Base-by-base conservation (phyloP, 257 asterid species). In the Solanum acaule region DNA sequence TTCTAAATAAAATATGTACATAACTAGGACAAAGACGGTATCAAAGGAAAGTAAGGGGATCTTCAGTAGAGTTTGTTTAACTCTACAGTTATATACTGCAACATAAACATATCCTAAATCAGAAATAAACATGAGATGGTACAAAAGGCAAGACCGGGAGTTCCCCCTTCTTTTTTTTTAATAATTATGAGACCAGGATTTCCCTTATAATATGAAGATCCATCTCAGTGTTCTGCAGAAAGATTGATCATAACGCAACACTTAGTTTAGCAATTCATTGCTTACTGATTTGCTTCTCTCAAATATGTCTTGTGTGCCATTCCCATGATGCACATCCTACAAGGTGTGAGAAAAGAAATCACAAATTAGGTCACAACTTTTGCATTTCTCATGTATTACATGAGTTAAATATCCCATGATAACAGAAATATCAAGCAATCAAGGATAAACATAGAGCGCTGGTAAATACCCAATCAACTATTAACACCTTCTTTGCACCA, bases 271-370 rank as follows among this genome's bases (percentile, higher is more conserved):
- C 49, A 27, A 42, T 49, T 44, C 65, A 84, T 33, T n/a, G 88
- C 99, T 87, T 84, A 97, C 99, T 91, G 98, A 96, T 92, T 94
- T 95, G 92, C 92, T 93, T 88, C 90, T 93, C 89, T 97, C 96
- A 91, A 96, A 97, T 90, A 97, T 95, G 93, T 97, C 99, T 92
- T 97, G 99, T 79, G 99, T 97, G 86, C 99, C 99, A 89, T 97
- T 97, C 87, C 99, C 99, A 78, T 97, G 99, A 93, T 97, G 99
- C 56, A 97, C 99, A 92, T 97, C 99, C 99, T 97, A 94, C 86
- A 77, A 89, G 88, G 61, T 75, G 90, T 42, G 72, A 10, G 81
- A 49, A 88, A 59, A 88, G 88, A 85, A 83, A 85, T 33, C 35
- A 34, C 11, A 31, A 12, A 63, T n/a, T 52, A 42, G 84, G 56